Conservation (phyloP, 148 eudicot genomes). For the Linanthus parryae region DNA sequence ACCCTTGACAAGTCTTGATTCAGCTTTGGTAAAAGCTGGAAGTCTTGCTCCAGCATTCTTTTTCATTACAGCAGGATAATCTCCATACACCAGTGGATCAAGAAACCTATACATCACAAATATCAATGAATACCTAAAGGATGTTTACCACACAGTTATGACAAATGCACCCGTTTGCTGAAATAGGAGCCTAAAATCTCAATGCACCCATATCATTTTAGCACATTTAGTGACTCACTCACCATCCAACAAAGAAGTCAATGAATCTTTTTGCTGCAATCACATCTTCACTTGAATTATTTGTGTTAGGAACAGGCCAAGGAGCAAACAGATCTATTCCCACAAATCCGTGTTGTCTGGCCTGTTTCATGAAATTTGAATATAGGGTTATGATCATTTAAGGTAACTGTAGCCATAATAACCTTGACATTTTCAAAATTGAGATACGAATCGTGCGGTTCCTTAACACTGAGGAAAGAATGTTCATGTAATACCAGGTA, state of each 20-base stretch:
- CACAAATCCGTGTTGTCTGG: conserved; percentile 15
- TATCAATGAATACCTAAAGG: neutral
- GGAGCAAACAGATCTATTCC: conserved; percentile 16
- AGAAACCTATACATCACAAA: neutral
- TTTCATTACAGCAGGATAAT: conserved; percentile 1
- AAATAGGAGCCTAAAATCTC: too few relatives aligned
- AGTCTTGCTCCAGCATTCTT: conserved; percentile 1
- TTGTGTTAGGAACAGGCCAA: conserved; percentile 10
- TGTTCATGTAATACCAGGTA: too few relatives aligned
- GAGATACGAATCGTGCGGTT: too few relatives aligned
- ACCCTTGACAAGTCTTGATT: conserved; percentile 3
- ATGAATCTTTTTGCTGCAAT: conserved; percentile 11
- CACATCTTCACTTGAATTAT: conserved; percentile 12
- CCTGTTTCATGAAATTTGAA: conserved; percentile 4
- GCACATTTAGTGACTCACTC: too few relatives aligned
- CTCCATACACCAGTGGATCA: conserved; percentile 7
- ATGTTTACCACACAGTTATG: neutral
- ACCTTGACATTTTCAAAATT: too few relatives aligned
- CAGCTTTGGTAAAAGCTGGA: conserved; percentile 3
- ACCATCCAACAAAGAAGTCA: conserved; percentile 25
- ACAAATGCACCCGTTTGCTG: neutral
- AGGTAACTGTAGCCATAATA: neutral
- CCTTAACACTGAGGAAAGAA: too few relatives aligned
- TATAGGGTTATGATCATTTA: too few relatives aligned
- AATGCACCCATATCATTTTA: too few relatives aligned